Conservation (phyloP, 2,329 filamentous ascomycete genomes). For the Gnomoniopsis smithogilvyi region DNA sequence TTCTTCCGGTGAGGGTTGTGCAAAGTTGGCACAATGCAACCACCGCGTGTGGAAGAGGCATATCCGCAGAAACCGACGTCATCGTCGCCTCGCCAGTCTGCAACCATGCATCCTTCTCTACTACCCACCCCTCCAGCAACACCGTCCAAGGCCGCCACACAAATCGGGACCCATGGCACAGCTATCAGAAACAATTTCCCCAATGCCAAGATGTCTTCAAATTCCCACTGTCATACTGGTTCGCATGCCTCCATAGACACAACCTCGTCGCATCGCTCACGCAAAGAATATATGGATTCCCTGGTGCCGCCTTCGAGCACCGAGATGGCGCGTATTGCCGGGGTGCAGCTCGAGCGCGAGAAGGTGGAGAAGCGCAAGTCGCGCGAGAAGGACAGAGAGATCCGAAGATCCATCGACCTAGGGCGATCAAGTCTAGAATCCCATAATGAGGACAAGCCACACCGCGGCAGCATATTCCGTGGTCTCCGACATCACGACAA, state of each 20-base stretch:
- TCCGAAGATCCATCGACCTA: slow-evolving; percentile 24
- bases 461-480: slow-evolving; percentile 24
- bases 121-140: slow-evolving; percentile 12
- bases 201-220: background rate
- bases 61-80: slow-evolving; percentile 6
- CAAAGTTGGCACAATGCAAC: background rate
- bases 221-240: background rate
- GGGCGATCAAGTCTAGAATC: slow-evolving; percentile 1
- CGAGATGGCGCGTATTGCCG: slow-evolving; percentile 46
- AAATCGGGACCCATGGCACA: background rate
- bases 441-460: background rate
- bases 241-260: slow-evolving; percentile 22
- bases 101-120: background rate
- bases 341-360: slow-evolving; percentile 46
- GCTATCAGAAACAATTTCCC: background rate
- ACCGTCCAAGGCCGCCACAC: background rate
- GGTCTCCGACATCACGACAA: background rate
- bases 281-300: slow-evolving; percentile 48
- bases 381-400: slow-evolving; percentile 35
- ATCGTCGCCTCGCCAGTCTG: slow-evolving; percentile 10
- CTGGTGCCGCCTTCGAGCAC: slow-evolving; percentile 43
- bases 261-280: slow-evolving; percentile 24
- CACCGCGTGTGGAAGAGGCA: background rate
- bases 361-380: slow-evolving; percentile 39
- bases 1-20: background rate